phyloP scores from a whole-genome alignment of 1,284 basidiomycete species.

The Polyporus tsugae region DNA sequence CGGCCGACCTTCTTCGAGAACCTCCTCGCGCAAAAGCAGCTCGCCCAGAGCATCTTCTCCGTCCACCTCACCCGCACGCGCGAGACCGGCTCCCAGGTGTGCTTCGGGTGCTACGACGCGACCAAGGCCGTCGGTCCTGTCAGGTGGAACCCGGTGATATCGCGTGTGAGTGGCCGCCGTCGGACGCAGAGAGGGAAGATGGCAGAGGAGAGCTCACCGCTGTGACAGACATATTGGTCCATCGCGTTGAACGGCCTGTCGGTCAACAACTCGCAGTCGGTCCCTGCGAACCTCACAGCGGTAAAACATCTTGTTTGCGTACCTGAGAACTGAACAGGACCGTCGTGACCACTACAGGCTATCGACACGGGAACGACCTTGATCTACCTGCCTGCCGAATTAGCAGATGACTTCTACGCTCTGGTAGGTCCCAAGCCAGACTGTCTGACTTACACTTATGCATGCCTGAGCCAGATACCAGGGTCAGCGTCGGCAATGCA shows the following conservation, averaged over 20 bases:
- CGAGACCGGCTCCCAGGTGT: conserved; percentile 60
- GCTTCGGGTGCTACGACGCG: conserved; percentile 64
- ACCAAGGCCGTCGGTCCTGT: conserved; percentile 55
- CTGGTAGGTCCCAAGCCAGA: conserved; percentile 40
- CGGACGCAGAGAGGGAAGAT: neutral
- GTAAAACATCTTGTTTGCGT: conserved; percentile 40
- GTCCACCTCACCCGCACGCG: conserved; percentile 60
- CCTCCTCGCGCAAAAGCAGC: conserved; percentile 51
- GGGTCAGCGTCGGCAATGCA: conserved; percentile 50
- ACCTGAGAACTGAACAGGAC: neutral
- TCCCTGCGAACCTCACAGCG: conserved; percentile 44
- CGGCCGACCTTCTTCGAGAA: conserved; percentile 71
- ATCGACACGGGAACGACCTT: conserved; percentile 71
- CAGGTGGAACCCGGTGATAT: conserved; percentile 61
- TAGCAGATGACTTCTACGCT: conserved; percentile 52
- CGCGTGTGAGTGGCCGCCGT: conserved; percentile 45
- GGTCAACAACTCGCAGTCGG: conserved; percentile 40
- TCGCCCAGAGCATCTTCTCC: conserved; percentile 61
- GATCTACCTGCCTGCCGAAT: conserved; percentile 56
- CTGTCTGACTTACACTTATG: neutral
- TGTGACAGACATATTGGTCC: conserved; percentile 62
- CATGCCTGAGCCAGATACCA: conserved; percentile 51
- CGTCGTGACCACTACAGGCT: conserved; percentile 47
- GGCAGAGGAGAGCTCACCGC: neutral
- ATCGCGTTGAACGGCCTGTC: conserved; percentile 53